A percentile compares a stretch with the other conserved stretches of the same genome.
Evolutionary conservation across 1,284 basidiomycete genomes (phyloP).

Genomic region (Leccinum subrobustum): DNA sequence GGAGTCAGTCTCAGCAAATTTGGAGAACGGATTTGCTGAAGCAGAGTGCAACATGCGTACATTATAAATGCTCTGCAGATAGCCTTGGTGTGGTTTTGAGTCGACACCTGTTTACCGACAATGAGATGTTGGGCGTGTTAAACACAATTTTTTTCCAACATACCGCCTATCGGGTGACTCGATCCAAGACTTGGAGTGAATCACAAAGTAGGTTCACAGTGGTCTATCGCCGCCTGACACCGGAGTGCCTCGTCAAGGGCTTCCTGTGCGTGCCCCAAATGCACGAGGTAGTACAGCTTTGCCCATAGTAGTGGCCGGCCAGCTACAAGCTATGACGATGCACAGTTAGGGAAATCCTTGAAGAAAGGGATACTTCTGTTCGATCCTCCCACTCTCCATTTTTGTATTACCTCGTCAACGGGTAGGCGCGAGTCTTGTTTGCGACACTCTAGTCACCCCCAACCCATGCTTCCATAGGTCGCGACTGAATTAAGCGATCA

Average conservation of each 20-base stretch:
- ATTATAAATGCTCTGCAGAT: too few relatives aligned
- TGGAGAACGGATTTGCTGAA: too few relatives aligned
- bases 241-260: conserved; percentile 77
- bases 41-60: too few relatives aligned
- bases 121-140: too few relatives aligned
- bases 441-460: too few relatives aligned
- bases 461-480: too few relatives aligned
- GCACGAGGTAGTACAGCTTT: conserved; percentile 60
- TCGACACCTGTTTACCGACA: too few relatives aligned
- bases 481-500: too few relatives aligned
- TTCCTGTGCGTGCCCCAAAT: conserved; percentile 31
- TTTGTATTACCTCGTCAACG: conserved; percentile 73
- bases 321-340: conserved; percentile 60
- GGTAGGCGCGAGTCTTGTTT: conserved; percentile 67
- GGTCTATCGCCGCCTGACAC: conserved; percentile 74
- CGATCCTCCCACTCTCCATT: conserved; percentile 83
- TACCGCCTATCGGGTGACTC: conserved; percentile 43
- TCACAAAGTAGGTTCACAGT: conserved; percentile 75
- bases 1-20: too few relatives aligned
- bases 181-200: conserved; percentile 75
- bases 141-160: too few relatives aligned
- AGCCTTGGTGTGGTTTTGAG: too few relatives aligned
- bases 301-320: conserved; percentile 88
- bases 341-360: background rate
- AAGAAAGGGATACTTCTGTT: conserved; percentile 60